phyloP scores from a whole-genome alignment of 2,329 filamentous ascomycete genomes.

The Bretziella fagacearum region DNA sequence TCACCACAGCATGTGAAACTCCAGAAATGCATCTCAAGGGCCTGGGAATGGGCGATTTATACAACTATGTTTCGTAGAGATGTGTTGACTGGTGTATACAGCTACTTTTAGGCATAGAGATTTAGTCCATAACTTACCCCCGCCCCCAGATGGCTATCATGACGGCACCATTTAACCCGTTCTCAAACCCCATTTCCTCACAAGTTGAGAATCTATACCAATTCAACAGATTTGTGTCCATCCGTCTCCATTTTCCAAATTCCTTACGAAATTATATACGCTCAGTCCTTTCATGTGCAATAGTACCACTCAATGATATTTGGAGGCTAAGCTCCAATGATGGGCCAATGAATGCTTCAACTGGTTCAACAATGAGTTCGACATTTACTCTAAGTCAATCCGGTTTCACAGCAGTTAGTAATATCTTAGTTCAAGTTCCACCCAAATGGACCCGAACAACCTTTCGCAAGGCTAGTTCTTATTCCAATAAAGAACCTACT shows the following conservation, averaged over 20 bases:
- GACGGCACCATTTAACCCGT: constrained; percentile 40
- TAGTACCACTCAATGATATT: constrained; percentile 40
- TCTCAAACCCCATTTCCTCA: constrained; percentile 40
- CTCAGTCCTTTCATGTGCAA: constrained; percentile 45
- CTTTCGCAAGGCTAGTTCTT: not conserved
- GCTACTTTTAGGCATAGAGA: not conserved
- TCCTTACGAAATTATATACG: constrained; percentile 42
- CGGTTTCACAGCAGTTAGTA: constrained; percentile 31
- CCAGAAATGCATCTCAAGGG: constrained; percentile 30
- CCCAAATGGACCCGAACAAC: not conserved
- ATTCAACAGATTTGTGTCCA: constrained; percentile 38
- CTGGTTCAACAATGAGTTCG: constrained; percentile 41
- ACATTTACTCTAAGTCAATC: constrained; percentile 47
- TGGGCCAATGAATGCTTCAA: constrained; percentile 29
- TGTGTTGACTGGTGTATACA: constrained; percentile 35
- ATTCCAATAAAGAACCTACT: constrained; percentile 20
- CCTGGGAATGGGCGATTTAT: constrained; percentile 27
- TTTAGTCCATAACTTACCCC: not conserved
- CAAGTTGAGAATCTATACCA: constrained; percentile 35
- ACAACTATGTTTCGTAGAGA: constrained; percentile 27
- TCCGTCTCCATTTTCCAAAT: constrained; percentile 36
- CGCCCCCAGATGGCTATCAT: constrained; percentile 31
- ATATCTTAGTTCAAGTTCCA: not conserved
- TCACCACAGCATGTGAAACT: constrained; percentile 32
- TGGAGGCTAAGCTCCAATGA: constrained; percentile 39